Conservation (phyloP, 805 yeast genomes). For the Saccharomyces kudriavzevii region DNA sequence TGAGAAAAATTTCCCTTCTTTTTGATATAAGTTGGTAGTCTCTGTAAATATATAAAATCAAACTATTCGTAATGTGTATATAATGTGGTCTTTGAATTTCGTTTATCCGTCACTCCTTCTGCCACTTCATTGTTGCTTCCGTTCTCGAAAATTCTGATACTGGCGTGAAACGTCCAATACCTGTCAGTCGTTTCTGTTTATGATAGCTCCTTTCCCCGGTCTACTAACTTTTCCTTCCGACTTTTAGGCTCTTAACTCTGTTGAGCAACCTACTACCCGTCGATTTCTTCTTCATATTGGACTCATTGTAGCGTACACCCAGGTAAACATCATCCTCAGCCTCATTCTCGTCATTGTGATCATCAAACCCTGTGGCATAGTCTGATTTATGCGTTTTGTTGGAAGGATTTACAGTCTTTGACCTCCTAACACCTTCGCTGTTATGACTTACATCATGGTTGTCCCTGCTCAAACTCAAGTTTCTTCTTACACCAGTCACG, state of each 20-base stretch:
- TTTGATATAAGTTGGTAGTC: slow-evolving; percentile 1
- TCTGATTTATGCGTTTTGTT: background rate
- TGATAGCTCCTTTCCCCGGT: background rate
- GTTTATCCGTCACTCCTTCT: background rate
- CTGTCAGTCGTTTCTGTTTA: background rate
- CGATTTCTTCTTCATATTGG: slow-evolving; percentile 21
- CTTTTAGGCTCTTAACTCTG: slow-evolving; percentile 86
- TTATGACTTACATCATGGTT: background rate
- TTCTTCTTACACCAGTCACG: background rate
- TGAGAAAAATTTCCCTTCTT: background rate
- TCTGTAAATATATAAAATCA: background rate
- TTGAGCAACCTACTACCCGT: slow-evolving; percentile 56
- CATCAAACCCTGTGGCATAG: background rate
- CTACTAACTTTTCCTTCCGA: slow-evolving; percentile 29
- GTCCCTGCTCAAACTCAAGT: background rate
- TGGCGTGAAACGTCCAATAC: background rate
- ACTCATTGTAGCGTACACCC: slow-evolving; percentile 23
- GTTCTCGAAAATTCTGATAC: background rate
- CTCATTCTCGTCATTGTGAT: slow-evolving; percentile 13
- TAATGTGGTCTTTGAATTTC: background rate
- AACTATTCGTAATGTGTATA: background rate
- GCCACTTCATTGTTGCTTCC: background rate
- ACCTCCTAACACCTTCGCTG: background rate
- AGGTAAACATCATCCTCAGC: slow-evolving; percentile 28
- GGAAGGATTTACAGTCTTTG: background rate